These are phyloP conservation scores for Ascobolus immersus DNA, from an alignment of 495 filamentous ascomycete genomes.

Conservation along the genomic window DNA sequence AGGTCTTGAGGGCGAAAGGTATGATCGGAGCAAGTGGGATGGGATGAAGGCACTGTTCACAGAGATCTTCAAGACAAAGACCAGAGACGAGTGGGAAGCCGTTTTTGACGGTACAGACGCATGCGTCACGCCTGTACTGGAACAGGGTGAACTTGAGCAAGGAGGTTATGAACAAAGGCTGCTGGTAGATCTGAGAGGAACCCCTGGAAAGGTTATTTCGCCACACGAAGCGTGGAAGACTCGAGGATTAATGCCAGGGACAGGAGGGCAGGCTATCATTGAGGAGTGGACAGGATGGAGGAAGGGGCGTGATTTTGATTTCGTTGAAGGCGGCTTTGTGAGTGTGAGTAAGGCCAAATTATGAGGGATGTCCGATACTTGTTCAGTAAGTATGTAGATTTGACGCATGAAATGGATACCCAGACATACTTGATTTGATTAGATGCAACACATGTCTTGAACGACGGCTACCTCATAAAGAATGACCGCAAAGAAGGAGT, in stretches of 20 bases:
- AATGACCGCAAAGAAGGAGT: too few species aligned
- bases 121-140: constrained; percentile 68
- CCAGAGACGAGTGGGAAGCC: constrained; percentile 54
- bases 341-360: too few species aligned
- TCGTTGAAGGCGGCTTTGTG: constrained; percentile 38
- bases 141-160: constrained; percentile 43
- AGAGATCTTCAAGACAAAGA: constrained; percentile 41
- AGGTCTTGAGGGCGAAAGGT: constrained; percentile 20
- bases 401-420: too few species aligned
- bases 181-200: constrained; percentile 37
- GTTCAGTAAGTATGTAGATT: too few species aligned
- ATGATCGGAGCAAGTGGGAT: constrained; percentile 38
- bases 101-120: constrained; percentile 78
- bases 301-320: constrained; percentile 38
- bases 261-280: constrained; percentile 45
- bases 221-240: constrained; percentile 38
- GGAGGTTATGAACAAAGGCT: constrained; percentile 37
- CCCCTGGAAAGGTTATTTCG: constrained; percentile 33
- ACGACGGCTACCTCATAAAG: too few species aligned
- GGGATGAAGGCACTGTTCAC: constrained; percentile 34
- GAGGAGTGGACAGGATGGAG: constrained; percentile 57
- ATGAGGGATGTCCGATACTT: too few species aligned
- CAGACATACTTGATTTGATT: too few species aligned
- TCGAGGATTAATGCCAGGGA: constrained; percentile 32
- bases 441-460: too few species aligned